Evolutionary conservation across 1,284 basidiomycete genomes (phyloP).

Genomic region (Apiotrichum gamsii): DNA sequence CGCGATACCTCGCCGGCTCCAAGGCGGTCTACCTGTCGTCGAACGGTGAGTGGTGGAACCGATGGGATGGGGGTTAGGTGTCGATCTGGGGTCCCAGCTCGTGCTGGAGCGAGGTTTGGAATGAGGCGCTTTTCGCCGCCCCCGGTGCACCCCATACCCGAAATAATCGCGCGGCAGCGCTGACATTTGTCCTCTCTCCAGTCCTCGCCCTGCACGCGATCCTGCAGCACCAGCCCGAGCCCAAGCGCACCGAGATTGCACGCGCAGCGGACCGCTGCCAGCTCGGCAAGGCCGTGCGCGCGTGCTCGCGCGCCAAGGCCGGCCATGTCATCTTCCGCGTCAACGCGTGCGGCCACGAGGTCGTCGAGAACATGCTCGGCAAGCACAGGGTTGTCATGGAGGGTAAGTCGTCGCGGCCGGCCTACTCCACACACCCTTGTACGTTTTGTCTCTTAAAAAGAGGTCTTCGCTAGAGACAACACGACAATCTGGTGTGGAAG

Average conservation of each 20-base stretch:
- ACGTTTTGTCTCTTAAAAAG: too few species aligned
- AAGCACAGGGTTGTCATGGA: neutral
- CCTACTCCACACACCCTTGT: too few species aligned
- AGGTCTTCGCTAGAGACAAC: too few species aligned
- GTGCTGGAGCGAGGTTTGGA: too few species aligned
- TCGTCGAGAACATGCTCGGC: constrained; percentile 12
- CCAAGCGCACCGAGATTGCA: constrained; percentile 14
- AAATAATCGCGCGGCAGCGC: too few species aligned
- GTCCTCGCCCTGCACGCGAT: constrained; percentile 16
- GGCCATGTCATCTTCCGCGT: constrained; percentile 17
- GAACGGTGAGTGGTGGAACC: constrained; percentile 8
- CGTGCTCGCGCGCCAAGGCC: constrained; percentile 12
- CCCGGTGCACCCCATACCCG: too few species aligned
- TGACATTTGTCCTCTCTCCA: constrained; percentile 1
- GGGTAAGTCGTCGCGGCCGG: neutral
- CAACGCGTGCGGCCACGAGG: constrained; percentile 18
- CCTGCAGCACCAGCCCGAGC: constrained; percentile 18
- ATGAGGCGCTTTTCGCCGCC: too few species aligned
- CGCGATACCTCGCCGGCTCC: constrained; percentile 14
- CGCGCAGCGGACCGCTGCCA: constrained; percentile 15
- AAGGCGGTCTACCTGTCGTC: constrained; percentile 22
- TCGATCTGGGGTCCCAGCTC: too few species aligned
- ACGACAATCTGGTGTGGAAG: too few species aligned
- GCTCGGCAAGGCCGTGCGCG: constrained; percentile 13
- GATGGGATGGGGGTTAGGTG: too few species aligned